These are phyloP conservation scores for Alloteropsis semialata DNA, from an alignment of 176 grass and related monocot genomes.

Conservation along the genomic window DNA sequence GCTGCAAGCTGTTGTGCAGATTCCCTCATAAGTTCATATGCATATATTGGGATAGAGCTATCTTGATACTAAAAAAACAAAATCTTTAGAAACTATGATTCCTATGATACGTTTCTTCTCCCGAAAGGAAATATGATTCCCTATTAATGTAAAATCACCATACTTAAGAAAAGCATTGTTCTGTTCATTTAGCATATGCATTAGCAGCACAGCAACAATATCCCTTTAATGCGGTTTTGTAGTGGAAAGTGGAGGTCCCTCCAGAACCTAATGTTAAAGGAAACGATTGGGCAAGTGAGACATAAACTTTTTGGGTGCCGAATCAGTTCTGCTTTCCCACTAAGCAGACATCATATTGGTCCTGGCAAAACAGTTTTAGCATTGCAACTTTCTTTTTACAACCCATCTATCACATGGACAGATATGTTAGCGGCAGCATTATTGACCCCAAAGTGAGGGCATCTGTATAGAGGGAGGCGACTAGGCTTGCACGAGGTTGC, in stretches of 20 bases:
- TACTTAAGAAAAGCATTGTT: constrained; percentile 19
- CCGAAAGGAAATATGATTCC: constrained; percentile 18
- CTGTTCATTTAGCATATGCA: constrained; percentile 23
- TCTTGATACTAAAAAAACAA: background rate
- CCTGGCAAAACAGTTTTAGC: constrained; percentile 11
- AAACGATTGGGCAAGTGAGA: constrained; percentile 24
- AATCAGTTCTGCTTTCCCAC: constrained; percentile 24
- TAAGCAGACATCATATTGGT: constrained; percentile 31
- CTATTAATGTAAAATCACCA: constrained; percentile 20
- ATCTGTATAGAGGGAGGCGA: too few relatives aligned
- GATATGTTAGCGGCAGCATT: background rate
- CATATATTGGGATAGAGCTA: background rate
- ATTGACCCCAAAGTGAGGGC: constrained; percentile 14
- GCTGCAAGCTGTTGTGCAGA: background rate
- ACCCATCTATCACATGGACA: background rate
- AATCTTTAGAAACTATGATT: constrained; percentile 8
- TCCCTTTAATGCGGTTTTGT: constrained; percentile 14
- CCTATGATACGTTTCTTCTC: constrained; percentile 4
- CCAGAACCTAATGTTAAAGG: background rate
- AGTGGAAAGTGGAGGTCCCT: constrained; percentile 14
- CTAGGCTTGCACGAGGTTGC: too few relatives aligned
- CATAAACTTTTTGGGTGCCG: constrained; percentile 29
- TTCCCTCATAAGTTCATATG: background rate
- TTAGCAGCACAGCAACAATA: constrained; percentile 1
- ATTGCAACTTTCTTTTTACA: background rate